These are phyloP conservation scores for Arthroderma uncinatum DNA, from an alignment of 2,329 filamentous ascomycete genomes.

Conservation along the genomic window DNA sequence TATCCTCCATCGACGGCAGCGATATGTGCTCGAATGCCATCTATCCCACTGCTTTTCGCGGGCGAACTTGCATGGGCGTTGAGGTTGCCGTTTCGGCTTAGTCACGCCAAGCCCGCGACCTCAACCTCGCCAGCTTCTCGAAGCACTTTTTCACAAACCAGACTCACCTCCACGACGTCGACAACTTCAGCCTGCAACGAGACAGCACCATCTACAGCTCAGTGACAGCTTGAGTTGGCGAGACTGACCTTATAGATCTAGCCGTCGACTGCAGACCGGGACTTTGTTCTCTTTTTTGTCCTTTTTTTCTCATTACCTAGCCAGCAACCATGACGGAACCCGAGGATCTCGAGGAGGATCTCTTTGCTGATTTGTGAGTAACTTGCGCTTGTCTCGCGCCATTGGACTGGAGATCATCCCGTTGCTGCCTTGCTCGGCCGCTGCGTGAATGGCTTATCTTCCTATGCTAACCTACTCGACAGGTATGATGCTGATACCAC, in stretches of 20 bases:
- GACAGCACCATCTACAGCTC: background rate
- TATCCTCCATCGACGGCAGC: background rate
- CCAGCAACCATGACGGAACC: slow-evolving; percentile 57
- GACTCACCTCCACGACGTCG: no score
- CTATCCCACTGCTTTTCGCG: background rate
- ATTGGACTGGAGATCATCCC: slow-evolving; percentile 7
- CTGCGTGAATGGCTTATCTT: background rate
- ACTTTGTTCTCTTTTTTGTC: background rate
- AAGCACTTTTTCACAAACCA: slow-evolving; percentile 5
- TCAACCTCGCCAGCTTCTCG: slow-evolving; percentile 18
- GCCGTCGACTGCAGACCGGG: background rate
- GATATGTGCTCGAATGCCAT: background rate
- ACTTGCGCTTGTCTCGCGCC: slow-evolving; percentile 7
- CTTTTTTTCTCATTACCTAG: background rate
- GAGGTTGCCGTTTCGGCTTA: slow-evolving; percentile 10
- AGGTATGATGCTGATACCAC: slow-evolving; percentile 57
- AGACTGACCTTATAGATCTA: background rate
- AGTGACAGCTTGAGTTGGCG: background rate
- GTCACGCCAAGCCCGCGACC: slow-evolving; percentile 12
- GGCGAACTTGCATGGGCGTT: background rate
- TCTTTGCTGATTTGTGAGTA: slow-evolving; percentile 87
- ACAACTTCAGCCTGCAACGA: slow-evolving; percentile 9
- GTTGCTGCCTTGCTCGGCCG: background rate
- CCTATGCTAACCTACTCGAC: slow-evolving; percentile 2
- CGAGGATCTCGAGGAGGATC: slow-evolving; percentile 81